Conservation (phyloP, 179 eudicot species). For the Silene noctiflora region DNA sequence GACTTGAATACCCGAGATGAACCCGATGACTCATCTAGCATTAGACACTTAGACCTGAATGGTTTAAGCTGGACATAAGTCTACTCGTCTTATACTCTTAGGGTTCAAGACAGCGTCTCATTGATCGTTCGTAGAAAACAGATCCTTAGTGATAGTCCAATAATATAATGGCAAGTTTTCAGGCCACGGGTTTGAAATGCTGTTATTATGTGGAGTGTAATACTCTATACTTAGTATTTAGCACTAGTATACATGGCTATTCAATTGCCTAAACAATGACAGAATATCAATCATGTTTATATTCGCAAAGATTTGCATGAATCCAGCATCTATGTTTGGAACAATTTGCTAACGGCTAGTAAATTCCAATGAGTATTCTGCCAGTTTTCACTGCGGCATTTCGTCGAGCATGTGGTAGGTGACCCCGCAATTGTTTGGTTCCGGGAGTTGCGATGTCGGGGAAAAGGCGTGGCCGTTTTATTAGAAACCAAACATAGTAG, state of each 20-base stretch:
- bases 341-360: background rate
- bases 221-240: too few species aligned
- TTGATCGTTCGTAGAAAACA: too few species aligned
- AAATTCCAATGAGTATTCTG: background rate
- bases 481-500: too few species aligned
- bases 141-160: too few species aligned
- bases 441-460: background rate
- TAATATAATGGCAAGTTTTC: too few species aligned
- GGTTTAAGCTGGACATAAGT: constrained; percentile 71
- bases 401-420: background rate
- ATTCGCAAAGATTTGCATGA: background rate
- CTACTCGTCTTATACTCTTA: background rate
- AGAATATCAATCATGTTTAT: background rate
- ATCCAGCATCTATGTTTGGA: background rate
- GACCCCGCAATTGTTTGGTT: too few species aligned
- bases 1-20: constrained; percentile 62
- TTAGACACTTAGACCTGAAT: constrained; percentile 75
- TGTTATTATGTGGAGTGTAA: too few species aligned
- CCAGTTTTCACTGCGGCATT: background rate
- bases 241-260: too few species aligned
- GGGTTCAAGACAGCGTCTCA: too few species aligned
- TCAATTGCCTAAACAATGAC: too few species aligned
- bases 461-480: too few species aligned
- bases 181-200: too few species aligned
- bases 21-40: constrained; percentile 36